These are phyloP conservation scores for Aspergillus pseudoterreus DNA, from an alignment of 2,329 filamentous ascomycete genomes.

Conservation along the genomic window DNA sequence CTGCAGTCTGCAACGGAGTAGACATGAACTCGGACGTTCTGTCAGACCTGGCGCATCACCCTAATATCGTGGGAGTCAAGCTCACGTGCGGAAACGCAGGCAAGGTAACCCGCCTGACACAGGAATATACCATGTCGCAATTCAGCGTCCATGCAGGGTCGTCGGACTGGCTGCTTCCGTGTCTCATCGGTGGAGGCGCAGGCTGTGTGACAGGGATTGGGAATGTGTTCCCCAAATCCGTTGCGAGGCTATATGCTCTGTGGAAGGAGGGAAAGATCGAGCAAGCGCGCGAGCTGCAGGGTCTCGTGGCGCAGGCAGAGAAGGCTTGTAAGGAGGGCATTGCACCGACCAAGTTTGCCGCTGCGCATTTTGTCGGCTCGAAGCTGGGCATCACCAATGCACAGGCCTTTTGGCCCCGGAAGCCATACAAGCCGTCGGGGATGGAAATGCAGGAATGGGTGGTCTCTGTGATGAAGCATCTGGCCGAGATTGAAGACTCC, in stretches of 20 bases:
- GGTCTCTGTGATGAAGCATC: constrained; percentile 34
- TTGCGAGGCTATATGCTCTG: constrained; percentile 39
- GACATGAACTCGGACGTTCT: constrained; percentile 40
- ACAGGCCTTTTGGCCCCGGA: constrained; percentile 41
- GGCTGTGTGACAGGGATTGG: constrained; percentile 48
- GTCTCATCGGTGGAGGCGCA: constrained; percentile 37
- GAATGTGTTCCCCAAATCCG: constrained; percentile 46
- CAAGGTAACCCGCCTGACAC: constrained; percentile 19
- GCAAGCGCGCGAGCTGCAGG: constrained; percentile 41
- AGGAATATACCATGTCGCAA: constrained; percentile 35
- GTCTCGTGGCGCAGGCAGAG: constrained; percentile 45
- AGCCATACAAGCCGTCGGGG: constrained; percentile 40
- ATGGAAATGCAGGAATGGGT: constrained; percentile 43
- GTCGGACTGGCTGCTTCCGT: constrained; percentile 43
- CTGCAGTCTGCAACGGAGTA: constrained; percentile 36
- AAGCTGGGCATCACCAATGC: constrained; percentile 31
- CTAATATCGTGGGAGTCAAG: constrained; percentile 33
- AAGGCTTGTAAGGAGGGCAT: constrained; percentile 52
- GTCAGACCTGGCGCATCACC: constrained; percentile 22
- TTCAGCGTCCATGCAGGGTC: constrained; percentile 46
- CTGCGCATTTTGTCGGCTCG: constrained; percentile 42
- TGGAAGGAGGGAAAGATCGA: constrained; percentile 38
- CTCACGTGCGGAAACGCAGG: constrained; percentile 29
- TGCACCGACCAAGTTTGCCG: constrained; percentile 46
- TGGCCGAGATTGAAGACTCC: constrained; percentile 14